Evolutionary conservation across 208 protist species (phyloP).

Genomic region (Leptomonas pyrrhocoris): DNA sequence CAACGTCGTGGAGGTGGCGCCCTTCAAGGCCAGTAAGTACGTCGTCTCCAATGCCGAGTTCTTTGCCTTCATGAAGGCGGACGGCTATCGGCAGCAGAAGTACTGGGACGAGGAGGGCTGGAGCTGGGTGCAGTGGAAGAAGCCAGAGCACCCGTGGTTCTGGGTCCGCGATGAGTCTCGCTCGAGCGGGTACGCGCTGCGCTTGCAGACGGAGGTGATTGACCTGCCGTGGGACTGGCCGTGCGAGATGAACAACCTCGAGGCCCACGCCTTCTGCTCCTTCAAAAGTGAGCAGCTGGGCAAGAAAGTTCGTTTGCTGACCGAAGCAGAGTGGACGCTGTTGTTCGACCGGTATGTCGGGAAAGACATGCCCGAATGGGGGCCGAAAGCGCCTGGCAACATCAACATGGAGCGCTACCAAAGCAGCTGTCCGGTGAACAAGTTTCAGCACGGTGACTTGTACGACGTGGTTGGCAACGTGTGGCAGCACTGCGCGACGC

Average conservation of each 20-base stretch:
- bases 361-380: constrained; percentile 82
- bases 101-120: constrained; percentile 97
- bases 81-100: constrained; percentile 88
- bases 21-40: constrained; percentile 94
- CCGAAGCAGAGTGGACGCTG: constrained; percentile 90
- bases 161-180: constrained; percentile 88
- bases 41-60: constrained; percentile 96
- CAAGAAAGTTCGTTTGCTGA: constrained; percentile 85
- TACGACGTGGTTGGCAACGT: constrained; percentile 96
- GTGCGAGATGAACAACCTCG: constrained; percentile 95
- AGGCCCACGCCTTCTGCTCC: constrained; percentile 94
- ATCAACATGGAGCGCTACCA: constrained; percentile 88
- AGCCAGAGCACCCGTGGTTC: constrained; percentile 92
- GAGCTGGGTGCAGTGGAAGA: constrained; percentile 94
- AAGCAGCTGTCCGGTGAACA: constrained; percentile 84
- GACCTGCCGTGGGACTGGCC: constrained; percentile 96
- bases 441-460: constrained; percentile 79
- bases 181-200: constrained; percentile 83
- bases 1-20: constrained; percentile 75
- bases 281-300: constrained; percentile 90
- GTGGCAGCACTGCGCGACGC: constrained; percentile 95
- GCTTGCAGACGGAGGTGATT: constrained; percentile 91
- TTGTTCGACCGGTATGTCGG: constrained; percentile 82
- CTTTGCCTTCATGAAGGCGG: constrained; percentile 90
- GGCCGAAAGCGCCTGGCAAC: constrained; percentile 75